phyloP scores from a whole-genome alignment of 2,329 filamentous ascomycete species.

The Tolypocladium capitatum region DNA sequence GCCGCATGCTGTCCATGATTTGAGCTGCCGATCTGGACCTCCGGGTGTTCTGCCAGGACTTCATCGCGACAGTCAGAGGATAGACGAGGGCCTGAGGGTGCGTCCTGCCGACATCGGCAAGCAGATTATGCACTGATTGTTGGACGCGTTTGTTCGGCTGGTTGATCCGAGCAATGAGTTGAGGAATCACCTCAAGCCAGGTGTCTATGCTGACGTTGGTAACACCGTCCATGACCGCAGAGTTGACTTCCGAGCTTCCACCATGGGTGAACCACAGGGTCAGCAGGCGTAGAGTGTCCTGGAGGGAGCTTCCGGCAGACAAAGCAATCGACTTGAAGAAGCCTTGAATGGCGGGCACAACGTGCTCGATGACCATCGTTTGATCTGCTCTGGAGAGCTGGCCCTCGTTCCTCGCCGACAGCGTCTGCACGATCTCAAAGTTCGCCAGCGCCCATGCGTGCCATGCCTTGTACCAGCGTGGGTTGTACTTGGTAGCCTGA shows the following conservation, averaged over 20 bases:
- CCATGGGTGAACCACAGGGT: constrained; percentile 96
- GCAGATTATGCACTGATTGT: constrained; percentile 78
- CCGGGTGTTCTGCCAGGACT: constrained; percentile 69
- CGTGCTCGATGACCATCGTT: constrained; percentile 66
- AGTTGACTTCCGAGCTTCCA: constrained; percentile 74
- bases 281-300: constrained; percentile 83
- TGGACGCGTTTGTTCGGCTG: constrained; percentile 84
- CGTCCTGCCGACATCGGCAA: constrained; percentile 83
- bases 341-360: constrained; percentile 85
- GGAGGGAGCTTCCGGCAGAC: constrained; percentile 80
- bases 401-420: constrained; percentile 53
- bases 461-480: constrained; percentile 97
- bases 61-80: constrained; percentile 94
- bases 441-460: constrained; percentile 97
- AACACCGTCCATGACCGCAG: constrained; percentile 80
- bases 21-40: constrained; percentile 78
- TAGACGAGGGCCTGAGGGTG: constrained; percentile 97
- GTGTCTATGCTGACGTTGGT: constrained; percentile 89
- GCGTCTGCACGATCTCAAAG: constrained; percentile 88
- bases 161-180: constrained; percentile 94
- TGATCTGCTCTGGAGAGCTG: constrained; percentile 35
- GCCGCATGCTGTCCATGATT: constrained; percentile 97
- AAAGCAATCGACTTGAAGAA: constrained; percentile 97
- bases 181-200: constrained; percentile 96
- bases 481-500: constrained; percentile 85